Evolutionary conservation across 2,329 filamentous ascomycete genomes (phyloP), one percentile per base, ranked within the genome.

Genomic region (Exserohilum turcica): DNA sequence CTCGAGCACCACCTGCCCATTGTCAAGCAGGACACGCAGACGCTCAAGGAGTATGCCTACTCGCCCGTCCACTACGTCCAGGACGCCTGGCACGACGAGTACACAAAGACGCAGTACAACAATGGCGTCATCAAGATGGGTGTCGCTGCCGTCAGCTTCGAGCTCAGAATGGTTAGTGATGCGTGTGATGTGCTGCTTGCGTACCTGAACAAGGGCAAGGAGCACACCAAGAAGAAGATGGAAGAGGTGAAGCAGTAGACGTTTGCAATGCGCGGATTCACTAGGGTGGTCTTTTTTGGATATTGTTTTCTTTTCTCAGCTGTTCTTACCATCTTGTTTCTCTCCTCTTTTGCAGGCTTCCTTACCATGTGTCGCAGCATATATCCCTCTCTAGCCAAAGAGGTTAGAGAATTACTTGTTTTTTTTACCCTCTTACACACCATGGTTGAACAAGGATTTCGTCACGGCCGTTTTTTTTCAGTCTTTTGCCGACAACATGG

Each of bases 11-110:
- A 63, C 40, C 72, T 77, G 43, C 74, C 74, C 47, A 75, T 76
- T 37, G 78, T 81, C 59, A 81, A 80, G 72, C 76, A 81, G 60
- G 76, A 81, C 59, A 81, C 79, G 1, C 57, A 64, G 52, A 79
- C 76, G 59, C 65, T 77, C 46, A 74, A 71, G 65, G 64, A 69
- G 52, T 60, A 68, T 18, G 73, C 68, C 0, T 63, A 62, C 48
- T 54, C 70, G 28, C 74, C 74, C 18, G 69, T 68, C 60, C 62
- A 67, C 43, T 76, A 77, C 51, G 49, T 77, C 2, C 52, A 72
- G 32, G 59, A 60, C 28, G 75, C 74, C 6, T 77, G 69, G 66
- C 57, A 73, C 27, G 69, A 75, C 40, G 72, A 76, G 65, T 74
- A 76, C 63, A 65, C 62, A 52, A 76, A 76, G 69, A 75, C 72